Base-by-base conservation (phyloP, 2,329 filamentous ascomycete species). In the Plenodomus lindquistii region DNA sequence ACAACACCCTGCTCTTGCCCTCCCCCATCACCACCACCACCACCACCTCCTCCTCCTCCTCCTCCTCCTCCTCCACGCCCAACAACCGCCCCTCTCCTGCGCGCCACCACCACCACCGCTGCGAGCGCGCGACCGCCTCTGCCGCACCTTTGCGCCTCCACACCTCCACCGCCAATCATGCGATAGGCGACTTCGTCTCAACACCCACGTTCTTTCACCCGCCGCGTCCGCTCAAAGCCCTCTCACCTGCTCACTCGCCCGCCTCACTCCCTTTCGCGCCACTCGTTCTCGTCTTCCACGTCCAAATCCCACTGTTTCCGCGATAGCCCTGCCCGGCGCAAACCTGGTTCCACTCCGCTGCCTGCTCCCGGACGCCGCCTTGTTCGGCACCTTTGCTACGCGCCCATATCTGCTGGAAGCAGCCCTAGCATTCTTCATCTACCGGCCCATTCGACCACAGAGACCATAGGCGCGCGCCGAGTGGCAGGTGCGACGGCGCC, bases 401-500 rank as follows among this genome's bases (percentile, higher is more conserved):
- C 48, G 29, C 44, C 40, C 37, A 34, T n/a, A 27, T n/a, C 41
- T 35, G 24, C 19, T 31, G 9, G 27, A 40, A 7, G 5, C 38
- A 15, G 15, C 24, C 31, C 19, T 24, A 15, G 16, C 18, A 18
- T 40, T 24, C 17, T 37, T 35, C 10, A 37, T n/a, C 38, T 16
- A 27, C 29, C n/a, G 21, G 24, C 8, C 18, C 22, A 16, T 31
- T 15, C 11, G n/a, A 18, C 35, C n/a, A 6, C 35, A 37, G 35
- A 15, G 11, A 31, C 6, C 27, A 31, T 31, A 17, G 42, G 44
- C 34, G 42, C 52, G 54, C 50, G 38, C 31, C 44, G 27, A 46
- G 39, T 38, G 48, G 62, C 49, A 59, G 62, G 54, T 64, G 66
- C 60, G 67, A 63, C 62, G 59, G 65, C 63, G 65, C 59, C 56